Evolutionary conservation across 1,284 basidiomycete species (phyloP), one percentile per base, ranked within the genome.

Genomic region (Papiliotrema fonsecae): DNA sequence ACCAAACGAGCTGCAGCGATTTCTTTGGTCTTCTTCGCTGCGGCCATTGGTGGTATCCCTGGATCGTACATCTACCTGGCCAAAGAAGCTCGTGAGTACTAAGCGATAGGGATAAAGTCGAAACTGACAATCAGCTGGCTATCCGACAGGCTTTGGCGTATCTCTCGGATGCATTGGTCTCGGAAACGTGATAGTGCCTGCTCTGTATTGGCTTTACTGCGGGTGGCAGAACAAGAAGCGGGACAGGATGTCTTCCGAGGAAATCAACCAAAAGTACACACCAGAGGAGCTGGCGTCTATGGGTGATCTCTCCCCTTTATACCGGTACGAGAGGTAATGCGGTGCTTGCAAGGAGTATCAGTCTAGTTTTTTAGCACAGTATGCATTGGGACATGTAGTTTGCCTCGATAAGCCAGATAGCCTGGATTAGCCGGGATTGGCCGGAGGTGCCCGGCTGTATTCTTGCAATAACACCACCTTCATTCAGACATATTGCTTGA

Each of bases 1-100:
- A 60, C 60, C 5, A 65, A 65, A 44, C 55, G 65, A 40, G 60
- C 61, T 10, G 58, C 57, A 16, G 50, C 61, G 11, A 57, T 64
- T 36, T 55, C 57, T 16, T 55, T 63, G 32, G 51, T 50, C 21
- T 49, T 65, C 45, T 52, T 58, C 18, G 52, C 54, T 35, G 52
- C 57, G 35, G 51, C 55, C 26, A 49, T 62, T 13, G 64, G 64
- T 13, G 64, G 64, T 26, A 48, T 60, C 22, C 49, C 55, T 14
- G 62, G 62, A 19, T 59, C 56, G 7, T 54, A 64, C 52, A 61
- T 64, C 48, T 64, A 61, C 45, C 41, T 61, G 18, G 56, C 60
- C 13, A 52, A 41, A n/a, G 59, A 60, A 52, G 55, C 56, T 41
- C 60, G 55, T 58, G 40, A 55, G 57, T 61, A 4, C 13, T n/a